Conservation (phyloP, 202 grass and related monocot genomes). For the Panicum hallii region DNA sequence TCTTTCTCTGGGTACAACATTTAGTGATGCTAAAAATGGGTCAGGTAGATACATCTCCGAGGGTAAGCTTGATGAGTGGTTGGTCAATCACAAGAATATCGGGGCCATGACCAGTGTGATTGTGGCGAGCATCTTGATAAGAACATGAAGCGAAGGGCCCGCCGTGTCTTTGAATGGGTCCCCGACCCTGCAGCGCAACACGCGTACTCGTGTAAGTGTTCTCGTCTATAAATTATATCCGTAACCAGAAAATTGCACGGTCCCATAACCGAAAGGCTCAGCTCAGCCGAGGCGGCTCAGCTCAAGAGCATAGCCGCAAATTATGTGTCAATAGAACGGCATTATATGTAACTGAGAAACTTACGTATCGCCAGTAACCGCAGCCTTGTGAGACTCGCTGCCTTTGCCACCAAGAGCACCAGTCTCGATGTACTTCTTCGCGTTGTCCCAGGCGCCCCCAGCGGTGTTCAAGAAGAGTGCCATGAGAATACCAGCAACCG, state of each 20-base stretch:
- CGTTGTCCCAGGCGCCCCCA: constrained; percentile 97
- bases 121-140: constrained; percentile 99
- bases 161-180: constrained; percentile 99
- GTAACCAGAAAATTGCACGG: neutral
- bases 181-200: constrained; percentile 75
- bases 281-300: neutral
- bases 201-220: too few species aligned
- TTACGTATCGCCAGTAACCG: constrained; percentile 97
- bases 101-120: constrained; percentile 99
- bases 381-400: constrained; percentile 92
- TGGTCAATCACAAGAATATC: constrained; percentile 81
- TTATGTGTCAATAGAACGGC: neutral
- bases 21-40: constrained; percentile 36
- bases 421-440: constrained; percentile 99
- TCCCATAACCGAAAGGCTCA: neutral
- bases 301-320: constrained; percentile 14
- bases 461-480: constrained; percentile 97
- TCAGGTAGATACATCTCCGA: constrained; percentile 19
- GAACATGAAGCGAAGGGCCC: constrained; percentile 91
- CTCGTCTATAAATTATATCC: too few species aligned
- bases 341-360: constrained; percentile 44
- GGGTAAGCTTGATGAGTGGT: constrained; percentile 37
- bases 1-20: constrained; percentile 26
- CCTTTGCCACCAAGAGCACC: constrained; percentile 97
- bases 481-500: constrained; percentile 94